phyloP scores from a whole-genome alignment of 805 yeast species.

The Scheffersomyces coipomensis region DNA sequence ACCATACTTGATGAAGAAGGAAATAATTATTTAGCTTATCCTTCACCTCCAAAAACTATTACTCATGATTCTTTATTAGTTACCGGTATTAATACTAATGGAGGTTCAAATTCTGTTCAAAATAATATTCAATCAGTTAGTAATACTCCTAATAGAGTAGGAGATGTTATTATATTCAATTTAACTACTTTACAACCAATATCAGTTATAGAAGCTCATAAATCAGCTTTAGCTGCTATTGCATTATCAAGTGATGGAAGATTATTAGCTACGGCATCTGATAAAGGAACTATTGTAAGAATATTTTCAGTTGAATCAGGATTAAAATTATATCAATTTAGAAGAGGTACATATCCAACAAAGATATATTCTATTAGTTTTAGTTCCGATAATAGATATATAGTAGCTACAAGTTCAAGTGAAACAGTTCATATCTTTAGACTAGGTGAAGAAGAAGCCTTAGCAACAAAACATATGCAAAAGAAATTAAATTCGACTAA shows the following conservation, averaged over 20 bases:
- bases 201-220: conserved; percentile 84
- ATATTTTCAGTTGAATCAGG: conserved; percentile 73
- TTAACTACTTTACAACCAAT: conserved; percentile 70
- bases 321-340: conserved; percentile 62
- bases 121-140: conserved; percentile 41
- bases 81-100: conserved; percentile 39
- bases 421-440: conserved; percentile 93
- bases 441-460: conserved; percentile 52
- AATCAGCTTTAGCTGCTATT: conserved; percentile 66
- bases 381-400: conserved; percentile 62
- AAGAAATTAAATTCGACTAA: conserved; percentile 17
- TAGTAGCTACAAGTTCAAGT: conserved; percentile 84
- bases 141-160: conserved; percentile 47
- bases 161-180: conserved; percentile 79
- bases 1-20: conserved; percentile 31
- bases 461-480: conserved; percentile 34
- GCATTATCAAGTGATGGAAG: conserved; percentile 74
- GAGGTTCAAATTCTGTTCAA: conserved; percentile 37
- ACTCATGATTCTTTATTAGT: conserved; percentile 42
- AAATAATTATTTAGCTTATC: conserved; percentile 63
- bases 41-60: conserved; percentile 67
- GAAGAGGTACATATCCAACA: conserved; percentile 87
- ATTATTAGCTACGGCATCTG: conserved; percentile 83
- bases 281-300: conserved; percentile 85
- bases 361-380: conserved; percentile 74